Evolutionary conservation across 371 early-diverging fungal genomes (phyloP).

Genomic region (Basidiobolus meristosporus): DNA sequence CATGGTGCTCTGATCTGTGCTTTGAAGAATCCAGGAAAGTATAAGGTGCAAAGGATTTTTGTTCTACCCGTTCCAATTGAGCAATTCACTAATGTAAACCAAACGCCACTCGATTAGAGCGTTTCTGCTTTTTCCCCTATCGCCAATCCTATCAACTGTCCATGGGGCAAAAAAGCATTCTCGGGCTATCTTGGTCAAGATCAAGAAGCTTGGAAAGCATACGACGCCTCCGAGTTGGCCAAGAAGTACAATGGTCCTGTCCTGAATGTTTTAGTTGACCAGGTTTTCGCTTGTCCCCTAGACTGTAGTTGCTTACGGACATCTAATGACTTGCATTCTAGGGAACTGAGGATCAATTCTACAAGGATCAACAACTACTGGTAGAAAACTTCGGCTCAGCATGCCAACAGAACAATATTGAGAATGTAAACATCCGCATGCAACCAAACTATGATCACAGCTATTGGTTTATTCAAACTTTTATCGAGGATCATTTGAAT

Average conservation of each 20-base stretch:
- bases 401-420: too few relatives aligned
- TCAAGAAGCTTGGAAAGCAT: constrained; percentile 29
- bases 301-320: too few relatives aligned
- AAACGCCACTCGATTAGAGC: too few relatives aligned
- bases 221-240: constrained; percentile 50
- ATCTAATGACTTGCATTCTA: too few relatives aligned
- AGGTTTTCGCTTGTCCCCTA: too few relatives aligned
- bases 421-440: constrained; percentile 26
- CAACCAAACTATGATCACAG: constrained; percentile 66
- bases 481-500: constrained; percentile 49
- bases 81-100: too few relatives aligned
- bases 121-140: constrained; percentile 69
- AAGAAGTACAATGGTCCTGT: background rate
- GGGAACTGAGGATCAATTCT: constrained; percentile 2
- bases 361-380: background rate
- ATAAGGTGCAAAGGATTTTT: too few relatives aligned
- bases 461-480: constrained; percentile 57
- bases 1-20: constrained; percentile 62
- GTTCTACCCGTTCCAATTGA: too few relatives aligned
- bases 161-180: constrained; percentile 71
- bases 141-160: constrained; percentile 40
- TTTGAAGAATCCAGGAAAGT: constrained; percentile 41
- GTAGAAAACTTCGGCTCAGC: constrained; percentile 1
- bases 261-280: background rate
- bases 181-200: constrained; percentile 39